phyloP scores from a whole-genome alignment of 768 basidiomycete genomes.

The Hericium coralloides region DNA sequence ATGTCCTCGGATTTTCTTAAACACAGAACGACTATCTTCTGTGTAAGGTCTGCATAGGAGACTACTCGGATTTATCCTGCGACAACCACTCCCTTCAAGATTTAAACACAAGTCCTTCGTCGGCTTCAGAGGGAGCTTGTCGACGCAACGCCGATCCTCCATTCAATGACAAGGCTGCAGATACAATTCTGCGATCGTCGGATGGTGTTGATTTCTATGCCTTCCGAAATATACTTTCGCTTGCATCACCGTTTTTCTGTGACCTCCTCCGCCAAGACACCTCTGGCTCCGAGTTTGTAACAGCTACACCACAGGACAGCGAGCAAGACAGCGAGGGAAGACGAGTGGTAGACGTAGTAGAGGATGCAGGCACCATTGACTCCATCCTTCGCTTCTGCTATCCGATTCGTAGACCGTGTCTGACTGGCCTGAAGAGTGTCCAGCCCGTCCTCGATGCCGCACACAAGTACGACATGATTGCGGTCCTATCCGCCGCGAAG shows the following conservation, averaged over 20 bases:
- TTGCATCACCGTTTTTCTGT: neutral
- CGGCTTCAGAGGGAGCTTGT: no score
- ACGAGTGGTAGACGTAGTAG: neutral
- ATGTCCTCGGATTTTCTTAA: no score
- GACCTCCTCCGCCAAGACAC: neutral
- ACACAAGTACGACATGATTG: constrained; percentile 7
- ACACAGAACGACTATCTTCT: no score
- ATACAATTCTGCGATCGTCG: neutral
- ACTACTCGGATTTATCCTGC: no score
- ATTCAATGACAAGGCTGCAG: no score
- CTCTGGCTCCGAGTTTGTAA: no score
- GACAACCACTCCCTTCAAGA: no score
- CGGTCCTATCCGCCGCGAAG: neutral
- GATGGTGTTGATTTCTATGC: neutral
- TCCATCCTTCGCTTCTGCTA: constrained; percentile 7
- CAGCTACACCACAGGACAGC: no score
- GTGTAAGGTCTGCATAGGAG: no score
- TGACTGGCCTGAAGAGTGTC: neutral
- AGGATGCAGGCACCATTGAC: constrained; percentile 2
- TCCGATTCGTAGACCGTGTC: neutral
- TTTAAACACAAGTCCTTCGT: no score
- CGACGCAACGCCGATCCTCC: no score
- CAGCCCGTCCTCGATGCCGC: constrained; percentile 3
- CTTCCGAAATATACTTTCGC: neutral
- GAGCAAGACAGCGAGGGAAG: no score